Evolutionary conservation across 495 filamentous ascomycete genomes (phyloP), one percentile per base, ranked within the genome.

Genomic region (Aspergillus mulundensis): DNA sequence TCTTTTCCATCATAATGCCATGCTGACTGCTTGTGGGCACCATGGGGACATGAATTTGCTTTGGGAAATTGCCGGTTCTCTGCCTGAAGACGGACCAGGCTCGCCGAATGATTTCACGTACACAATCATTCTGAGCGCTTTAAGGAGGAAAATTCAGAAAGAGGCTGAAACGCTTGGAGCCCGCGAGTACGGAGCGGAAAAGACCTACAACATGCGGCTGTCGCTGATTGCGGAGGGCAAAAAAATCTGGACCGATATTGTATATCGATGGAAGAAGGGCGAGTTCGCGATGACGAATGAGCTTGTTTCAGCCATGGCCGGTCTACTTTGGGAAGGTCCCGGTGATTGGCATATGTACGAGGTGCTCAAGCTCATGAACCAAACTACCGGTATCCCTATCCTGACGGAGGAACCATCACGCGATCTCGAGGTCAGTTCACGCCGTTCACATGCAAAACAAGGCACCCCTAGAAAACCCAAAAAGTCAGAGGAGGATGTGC

Each of bases 1-100:
- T 56, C 85, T 87, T 10, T 86, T 89, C 45, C 94, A 97, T 64
- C 83, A 86, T 44, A 97, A 98, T 67, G 89, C 91, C 7, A 82
- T 91, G 53, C 75, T 98, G 14, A 84, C 86, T 41, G 87, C 91
- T 3, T 97, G 92, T 64, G 80, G 82, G 23, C 75, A 80, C 20
- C 82, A 87, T 7, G 62, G 70, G 1, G 84, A 95, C 62, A 73
- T 92, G 68, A 89, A 95, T 43, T 79, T 81, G 1, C 60, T 97
- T 45, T 93, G 90, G 78, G 78, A 76, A 28, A 78, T 96, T 57
- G 82, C 83, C 12, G 77, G 74, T 4, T 77, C 83, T 12, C 76
- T 94, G 1, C 84, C 88, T 2, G 78, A 84, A 50, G 71, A 78
- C 7, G 83, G 84, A 2, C 61, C 74, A 0, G 77, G 76, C 21